Base-by-base conservation (phyloP, 768 basidiomycete genomes). In the Cubamyces lactineus region DNA sequence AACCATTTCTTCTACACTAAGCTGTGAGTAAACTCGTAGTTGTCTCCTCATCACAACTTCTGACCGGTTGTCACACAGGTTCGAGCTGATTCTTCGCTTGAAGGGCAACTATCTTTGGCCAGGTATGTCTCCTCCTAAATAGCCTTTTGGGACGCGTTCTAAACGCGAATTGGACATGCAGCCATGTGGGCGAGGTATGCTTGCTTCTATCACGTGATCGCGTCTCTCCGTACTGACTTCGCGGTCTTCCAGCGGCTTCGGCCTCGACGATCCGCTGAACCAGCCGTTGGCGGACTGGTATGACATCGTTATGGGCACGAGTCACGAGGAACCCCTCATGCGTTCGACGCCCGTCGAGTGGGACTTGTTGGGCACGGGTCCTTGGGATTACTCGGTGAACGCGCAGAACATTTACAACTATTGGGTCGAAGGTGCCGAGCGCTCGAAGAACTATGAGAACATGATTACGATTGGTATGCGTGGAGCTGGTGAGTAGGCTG, bases 51-150 rank as follows among this genome's bases (percentile, higher is more conserved):
- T 16, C 2, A 1, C 51, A 23, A 16, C 17, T 34, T 16, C 17
- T 34, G 8, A n/a, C 24, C 13, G 13, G 17, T 1, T 5, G 16
- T 4, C 19, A 6, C 11, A 24, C 68, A 85, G 87, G 46, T 89
- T 86, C 62, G 88, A 89, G 69, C 71, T 89, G 40, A 73, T 91
- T 50, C 77, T 89, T 46, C 78, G 88, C 13, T 71, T 89, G 62
- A 88, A 85, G 68, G 86, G 78, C 21, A 91, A 91, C 73, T 85
- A 86, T 67, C 72, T 90, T 6, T 89, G 88, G 88, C 88, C 88
- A 26, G 55, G 55, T 47, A 24, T 17, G 55, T 30, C 1, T 13
- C 7, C 12, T 21, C 12, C 43, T 21, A 9, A 8, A 13, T 28
- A 19, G 8, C 52, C 4, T 41, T 17, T 21, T 23, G 28, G 7